Conservation (phyloP, 2,329 filamentous ascomycete genomes). For the Cercospora sojina region DNA sequence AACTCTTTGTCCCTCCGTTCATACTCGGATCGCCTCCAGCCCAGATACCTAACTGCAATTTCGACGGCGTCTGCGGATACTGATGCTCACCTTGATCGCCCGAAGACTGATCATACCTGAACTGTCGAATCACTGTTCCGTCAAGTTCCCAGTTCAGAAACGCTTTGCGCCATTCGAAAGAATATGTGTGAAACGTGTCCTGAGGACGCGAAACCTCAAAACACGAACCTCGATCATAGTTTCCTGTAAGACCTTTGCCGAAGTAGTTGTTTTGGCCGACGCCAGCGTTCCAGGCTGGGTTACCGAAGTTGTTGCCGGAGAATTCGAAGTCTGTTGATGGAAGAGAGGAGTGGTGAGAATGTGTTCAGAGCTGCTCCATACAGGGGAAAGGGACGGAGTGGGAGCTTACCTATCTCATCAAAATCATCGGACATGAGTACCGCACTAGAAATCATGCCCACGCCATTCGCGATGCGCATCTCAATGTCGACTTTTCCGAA, state of each 20-base stretch:
- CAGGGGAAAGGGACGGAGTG: not conserved
- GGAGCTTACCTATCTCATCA: conserved; percentile 47
- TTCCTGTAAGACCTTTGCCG: conserved; percentile 55
- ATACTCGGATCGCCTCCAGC: conserved; percentile 16
- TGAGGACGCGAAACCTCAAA: conserved; percentile 33
- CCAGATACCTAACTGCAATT: conserved; percentile 25
- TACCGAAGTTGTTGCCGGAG: conserved; percentile 33
- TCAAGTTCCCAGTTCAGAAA: conserved; percentile 65
- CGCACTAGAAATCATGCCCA: conserved; percentile 18
- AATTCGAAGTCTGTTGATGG: conserved; percentile 50
- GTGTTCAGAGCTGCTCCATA: not conserved
- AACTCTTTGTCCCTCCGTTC: conserved; percentile 12
- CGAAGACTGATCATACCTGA: conserved; percentile 27
- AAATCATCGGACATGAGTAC: conserved; percentile 37
- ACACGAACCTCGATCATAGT: conserved; percentile 49
- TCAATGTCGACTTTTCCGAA: conserved; percentile 33
- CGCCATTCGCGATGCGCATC: conserved; percentile 15
- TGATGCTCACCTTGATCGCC: conserved; percentile 16
- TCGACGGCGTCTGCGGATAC: conserved; percentile 26
- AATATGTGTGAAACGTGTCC: conserved; percentile 64
- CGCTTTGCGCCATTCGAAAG: conserved; percentile 66
- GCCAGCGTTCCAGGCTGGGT: not conserved
- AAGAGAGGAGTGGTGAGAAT: not conserved
- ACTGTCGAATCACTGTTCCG: conserved; percentile 48
- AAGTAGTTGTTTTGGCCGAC: conserved; percentile 55